A percentile compares a stretch with the other conserved stretches of the same genome.
Evolutionary conservation across 306 rosid genomes (phyloP).

Genomic region (Cucurbita moschata): DNA sequence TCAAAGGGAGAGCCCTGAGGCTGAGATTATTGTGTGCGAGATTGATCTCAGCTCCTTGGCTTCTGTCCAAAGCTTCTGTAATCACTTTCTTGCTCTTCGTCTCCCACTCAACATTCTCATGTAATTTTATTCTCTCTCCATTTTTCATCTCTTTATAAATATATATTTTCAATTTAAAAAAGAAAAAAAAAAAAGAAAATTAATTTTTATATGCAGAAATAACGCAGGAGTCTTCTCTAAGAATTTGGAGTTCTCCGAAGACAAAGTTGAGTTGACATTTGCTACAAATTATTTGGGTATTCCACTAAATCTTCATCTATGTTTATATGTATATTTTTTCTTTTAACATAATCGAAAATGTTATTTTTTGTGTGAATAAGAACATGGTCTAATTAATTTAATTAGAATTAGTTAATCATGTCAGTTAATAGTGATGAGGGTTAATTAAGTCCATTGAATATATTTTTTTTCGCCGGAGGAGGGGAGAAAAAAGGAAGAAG

Average conservation of each 20-base stretch:
- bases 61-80: slow-evolving; percentile 62
- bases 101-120: slow-evolving; percentile 76
- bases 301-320: not conserved
- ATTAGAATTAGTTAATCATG: not conserved
- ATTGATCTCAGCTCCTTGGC: slow-evolving; percentile 81
- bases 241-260: slow-evolving; percentile 71
- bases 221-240: slow-evolving; percentile 81
- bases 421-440: not conserved
- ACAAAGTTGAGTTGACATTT: slow-evolving; percentile 89
- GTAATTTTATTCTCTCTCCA: slow-evolving; percentile 25
- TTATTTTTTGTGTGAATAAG: no score
- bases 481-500: not conserved
- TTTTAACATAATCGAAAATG: no score
- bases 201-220: slow-evolving; percentile 35
- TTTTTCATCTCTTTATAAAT: not conserved
- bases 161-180: no score
- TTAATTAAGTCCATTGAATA: not conserved
- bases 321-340: no score
- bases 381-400: no score
- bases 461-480: not conserved
- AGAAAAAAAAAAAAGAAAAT: no score
- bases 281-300: slow-evolving; percentile 93
- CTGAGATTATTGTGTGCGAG: slow-evolving; percentile 58
- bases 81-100: slow-evolving; percentile 50
- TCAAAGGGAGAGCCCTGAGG: slow-evolving; percentile 49